Base-by-base conservation (phyloP, 75 land plant species). In the Larix kaempferi region DNA sequence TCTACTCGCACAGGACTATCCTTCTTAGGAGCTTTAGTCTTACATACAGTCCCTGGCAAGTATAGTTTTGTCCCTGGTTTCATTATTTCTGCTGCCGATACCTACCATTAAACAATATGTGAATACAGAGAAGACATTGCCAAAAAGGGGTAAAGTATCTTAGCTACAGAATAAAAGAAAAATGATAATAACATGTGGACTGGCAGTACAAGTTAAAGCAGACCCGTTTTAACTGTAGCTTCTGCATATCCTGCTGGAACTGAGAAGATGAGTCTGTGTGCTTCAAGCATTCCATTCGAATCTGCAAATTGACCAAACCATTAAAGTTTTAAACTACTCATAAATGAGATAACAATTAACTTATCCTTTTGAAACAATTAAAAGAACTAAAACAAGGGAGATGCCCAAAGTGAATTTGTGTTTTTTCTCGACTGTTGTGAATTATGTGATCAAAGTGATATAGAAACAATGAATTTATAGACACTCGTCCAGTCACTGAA, bases 41-140 rank as follows among this genome's bases (percentile, higher is more conserved):
- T 81, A 67, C 75, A 71, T 11, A 90, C 81, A 69, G 79, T 82
- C 33, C 74, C 83, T 55, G 97, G 97, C 71, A 94, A 78, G 81
- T 71, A 82, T 21, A 94, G 75, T 54, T 66, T 75, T 71, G 91
- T 89, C 62, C 97, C 97, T 3, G 77, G 52, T 26, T 75, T 82
- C 82, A 94, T 77, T 0, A 71, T 64, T 63, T 88, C 88, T 81
- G 91, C 88, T 41, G 89, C 92, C 77, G 86, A 86, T 62, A 94
- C 92, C 96, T 94, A 87, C 22, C 55, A 74, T 69, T 41, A 21
- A 69, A 65, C 19, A 65, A 8, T 39, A 69, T 69, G 52, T 69
- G 19, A 21, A 69, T 39, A 41, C n/a, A 15, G 54, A 69, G 19
- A 39, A 12, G 12, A 21, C 6, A 21, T 41, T 22, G n/a, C 41